Evolutionary conservation across 495 filamentous ascomycete genomes (phyloP), one percentile per base, ranked within the genome.

Genomic region (Talaromyces liani): DNA sequence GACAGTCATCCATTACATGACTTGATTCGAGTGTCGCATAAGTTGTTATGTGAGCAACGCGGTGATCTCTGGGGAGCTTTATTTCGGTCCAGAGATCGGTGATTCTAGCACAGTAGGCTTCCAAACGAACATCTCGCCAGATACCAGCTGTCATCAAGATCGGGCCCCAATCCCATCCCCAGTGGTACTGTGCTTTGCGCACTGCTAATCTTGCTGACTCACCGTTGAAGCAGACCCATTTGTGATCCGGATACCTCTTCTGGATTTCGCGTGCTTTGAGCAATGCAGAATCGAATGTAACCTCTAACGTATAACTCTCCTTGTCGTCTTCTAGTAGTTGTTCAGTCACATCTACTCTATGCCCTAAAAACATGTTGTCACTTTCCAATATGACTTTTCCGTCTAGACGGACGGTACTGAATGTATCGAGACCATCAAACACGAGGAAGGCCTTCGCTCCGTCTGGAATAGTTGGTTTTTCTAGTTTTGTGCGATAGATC

Each of bases 141-240:
- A 91, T 91, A 16, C 91, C 91, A 58, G 89, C 91, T n/a, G 90
- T 91, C 67, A 92, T 80, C 41, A 95, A 72, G 1, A 85, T 78
- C 55, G 91, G 92, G 56, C 92, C 92, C 92, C 91, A 96, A 66
- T 96, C 92, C 92, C 92, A 96, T 45, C 92, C 92, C 89, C 92
- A 94, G 71, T 94, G 91, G 67, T 95, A 96, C 74, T 95, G 91
- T 2, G 89, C 87, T 71, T 93, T 96, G 65, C 89, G 79, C 10
- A 90, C 89, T n/a, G 85, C 88, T 67, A 92, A 70, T 49, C 91
- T 77, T n/a, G 88, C 85, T 27, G 76, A 83, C 64, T 93, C 90
- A 3, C 90, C 91, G 66, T 93, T 93, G 83, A 89, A 95, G 61
- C 83, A 78, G 3, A 75, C 80, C 82, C 79, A 86, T 31, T 74